These are phyloP conservation scores for Aphanomyces stellatus DNA, from an alignment of 352 stramenopile genomes.

Conservation along the genomic window DNA sequence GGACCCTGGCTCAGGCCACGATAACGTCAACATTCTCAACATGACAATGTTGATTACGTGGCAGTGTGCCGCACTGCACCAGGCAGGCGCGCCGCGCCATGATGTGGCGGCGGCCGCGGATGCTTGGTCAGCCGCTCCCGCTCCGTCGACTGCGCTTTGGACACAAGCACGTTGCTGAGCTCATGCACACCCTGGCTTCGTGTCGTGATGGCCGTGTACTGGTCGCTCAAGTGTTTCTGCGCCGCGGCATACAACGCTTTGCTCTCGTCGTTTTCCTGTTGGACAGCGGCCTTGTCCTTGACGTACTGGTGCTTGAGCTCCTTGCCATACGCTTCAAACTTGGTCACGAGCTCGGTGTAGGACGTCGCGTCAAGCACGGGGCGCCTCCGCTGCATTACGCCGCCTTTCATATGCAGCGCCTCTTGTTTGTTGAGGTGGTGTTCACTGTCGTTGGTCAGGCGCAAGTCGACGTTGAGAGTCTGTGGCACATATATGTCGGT, in stretches of 20 bases:
- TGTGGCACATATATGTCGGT: too few species aligned
- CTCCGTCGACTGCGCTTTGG: slow-evolving; percentile 31
- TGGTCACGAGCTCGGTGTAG: slow-evolving; percentile 37
- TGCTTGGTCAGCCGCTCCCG: neutral
- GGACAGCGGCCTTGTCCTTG: slow-evolving; percentile 33
- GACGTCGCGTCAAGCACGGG: slow-evolving; percentile 40
- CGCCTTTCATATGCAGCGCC: slow-evolving; percentile 33
- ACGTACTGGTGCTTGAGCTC: slow-evolving; percentile 37
- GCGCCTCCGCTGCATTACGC: slow-evolving; percentile 30
- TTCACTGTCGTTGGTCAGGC: slow-evolving; percentile 42
- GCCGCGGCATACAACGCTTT: slow-evolving; percentile 24
- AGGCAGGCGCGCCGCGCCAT: neutral
- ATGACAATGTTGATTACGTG: too few species aligned
- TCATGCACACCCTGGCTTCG: slow-evolving; percentile 36
- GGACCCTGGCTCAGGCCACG: too few species aligned
- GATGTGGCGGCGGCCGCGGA: neutral
- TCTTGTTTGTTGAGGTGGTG: slow-evolving; percentile 37
- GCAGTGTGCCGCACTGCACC: too few species aligned
- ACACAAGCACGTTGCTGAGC: slow-evolving; percentile 62
- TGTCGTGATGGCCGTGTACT: slow-evolving; percentile 34
- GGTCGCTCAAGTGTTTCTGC: slow-evolving; percentile 32
- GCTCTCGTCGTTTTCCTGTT: slow-evolving; percentile 30
- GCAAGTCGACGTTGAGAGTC: slow-evolving; percentile 43
- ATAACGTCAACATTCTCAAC: too few species aligned
- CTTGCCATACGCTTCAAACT: slow-evolving; percentile 53